Evolutionary conservation across 2,329 filamentous ascomycete species (phyloP).

Genomic region (Penicillium hesseltinei): DNA sequence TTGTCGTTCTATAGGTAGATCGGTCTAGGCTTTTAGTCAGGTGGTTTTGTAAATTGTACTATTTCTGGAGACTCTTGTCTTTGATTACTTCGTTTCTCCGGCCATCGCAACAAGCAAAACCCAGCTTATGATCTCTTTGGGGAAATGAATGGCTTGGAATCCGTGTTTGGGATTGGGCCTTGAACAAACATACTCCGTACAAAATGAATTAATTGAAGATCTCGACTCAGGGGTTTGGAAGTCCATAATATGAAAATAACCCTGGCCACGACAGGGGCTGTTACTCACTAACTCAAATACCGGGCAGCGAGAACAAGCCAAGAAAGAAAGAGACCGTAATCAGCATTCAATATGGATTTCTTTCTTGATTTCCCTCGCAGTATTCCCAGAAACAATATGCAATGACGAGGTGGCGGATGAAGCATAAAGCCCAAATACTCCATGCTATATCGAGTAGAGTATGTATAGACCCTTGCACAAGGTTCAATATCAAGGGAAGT

Average conservation of each 20-base stretch:
- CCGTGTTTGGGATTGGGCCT: background rate
- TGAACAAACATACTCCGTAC: background rate
- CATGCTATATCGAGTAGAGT: background rate
- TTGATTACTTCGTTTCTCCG: background rate
- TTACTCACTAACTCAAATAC: background rate
- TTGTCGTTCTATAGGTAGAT: background rate
- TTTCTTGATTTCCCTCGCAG: background rate
- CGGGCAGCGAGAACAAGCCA: constrained; percentile 1
- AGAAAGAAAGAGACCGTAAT: background rate
- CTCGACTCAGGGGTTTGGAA: background rate
- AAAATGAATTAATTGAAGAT: constrained; percentile 47
- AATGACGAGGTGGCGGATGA: constrained; percentile 12
- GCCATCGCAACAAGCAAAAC: background rate
- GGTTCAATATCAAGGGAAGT: constrained; percentile 4
- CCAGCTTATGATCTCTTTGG: background rate
- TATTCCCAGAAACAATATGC: background rate
- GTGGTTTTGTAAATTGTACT: background rate
- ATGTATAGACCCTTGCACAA: constrained; percentile 3
- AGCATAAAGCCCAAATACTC: background rate
- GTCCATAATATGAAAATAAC: background rate
- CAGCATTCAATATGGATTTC: background rate
- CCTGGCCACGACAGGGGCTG: background rate
- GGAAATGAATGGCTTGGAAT: background rate
- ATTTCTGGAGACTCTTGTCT: constrained; percentile 1
- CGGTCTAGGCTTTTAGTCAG: background rate